phyloP scores from a whole-genome alignment of 345 rosid genomes.

The Eucalyptus fibrosa region DNA sequence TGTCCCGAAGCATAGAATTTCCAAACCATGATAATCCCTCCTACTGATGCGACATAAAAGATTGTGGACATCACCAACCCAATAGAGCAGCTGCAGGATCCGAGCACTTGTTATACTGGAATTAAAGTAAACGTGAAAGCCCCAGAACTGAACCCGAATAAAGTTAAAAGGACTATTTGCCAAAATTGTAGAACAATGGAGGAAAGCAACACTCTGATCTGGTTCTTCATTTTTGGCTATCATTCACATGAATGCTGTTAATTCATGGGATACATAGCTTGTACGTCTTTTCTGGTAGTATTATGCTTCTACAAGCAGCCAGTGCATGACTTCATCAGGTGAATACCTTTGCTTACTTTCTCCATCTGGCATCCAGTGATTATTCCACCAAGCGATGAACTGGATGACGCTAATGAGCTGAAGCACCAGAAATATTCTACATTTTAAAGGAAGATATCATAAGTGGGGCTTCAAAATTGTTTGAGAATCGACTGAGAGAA shows the following conservation, averaged over 20 bases:
- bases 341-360: conserved; percentile 47
- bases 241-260: not conserved
- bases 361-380: conserved; percentile 62
- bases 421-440: conserved; percentile 68
- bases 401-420: conserved; percentile 81
- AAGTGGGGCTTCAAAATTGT: not conserved
- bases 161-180: not conserved
- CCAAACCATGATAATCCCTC: conserved; percentile 51
- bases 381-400: conserved; percentile 89
- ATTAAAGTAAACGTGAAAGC: not conserved
- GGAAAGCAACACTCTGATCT: not conserved
- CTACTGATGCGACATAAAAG: conserved; percentile 41
- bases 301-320: not conserved
- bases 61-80: conserved; percentile 52
- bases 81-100: conserved; percentile 42
- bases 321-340: not conserved
- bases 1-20: conserved; percentile 29
- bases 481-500: not conserved
- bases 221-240: not conserved
- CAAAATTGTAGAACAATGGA: not conserved
- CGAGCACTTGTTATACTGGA: not conserved
- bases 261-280: not conserved
- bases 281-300: not conserved
- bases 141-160: not conserved
- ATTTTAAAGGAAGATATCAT: not conserved